Percentiles rank a stretch among this genome's conserved stretches.
These are phyloP conservation scores for Cornus suecica DNA, from an alignment of 148 eudicot species.

Conservation along the genomic window DNA sequence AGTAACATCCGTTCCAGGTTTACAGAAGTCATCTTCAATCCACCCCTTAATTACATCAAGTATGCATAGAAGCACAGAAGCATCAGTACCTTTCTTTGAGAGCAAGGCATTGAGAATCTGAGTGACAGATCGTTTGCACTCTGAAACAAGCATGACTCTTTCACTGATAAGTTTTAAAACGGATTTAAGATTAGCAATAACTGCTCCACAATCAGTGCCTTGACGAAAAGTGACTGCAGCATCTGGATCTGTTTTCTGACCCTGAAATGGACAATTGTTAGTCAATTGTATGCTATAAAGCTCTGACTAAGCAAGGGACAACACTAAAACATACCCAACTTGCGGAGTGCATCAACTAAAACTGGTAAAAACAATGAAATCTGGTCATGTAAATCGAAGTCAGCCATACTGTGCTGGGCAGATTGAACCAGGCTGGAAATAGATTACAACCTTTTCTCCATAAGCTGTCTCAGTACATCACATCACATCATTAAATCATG, in stretches of 20 bases:
- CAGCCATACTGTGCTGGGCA: background rate
- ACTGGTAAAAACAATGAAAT: background rate
- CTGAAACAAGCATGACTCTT: conserved; percentile 82
- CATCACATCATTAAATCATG: background rate
- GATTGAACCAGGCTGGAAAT: background rate
- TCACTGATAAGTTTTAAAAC: conserved; percentile 83
- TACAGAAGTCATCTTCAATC: conserved; percentile 85
- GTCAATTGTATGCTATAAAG: too few relatives aligned
- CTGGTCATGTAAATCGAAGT: background rate
- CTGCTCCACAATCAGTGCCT: conserved; percentile 78
- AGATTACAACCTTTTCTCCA: background rate
- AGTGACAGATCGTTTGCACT: conserved; percentile 72
- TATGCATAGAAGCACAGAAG: conserved; percentile 87
- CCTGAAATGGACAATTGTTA: conserved; percentile 41
- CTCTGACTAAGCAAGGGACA: background rate
- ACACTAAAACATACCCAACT: background rate
- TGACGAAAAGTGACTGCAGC: conserved; percentile 86
- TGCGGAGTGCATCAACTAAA: background rate
- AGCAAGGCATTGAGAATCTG: conserved; percentile 76
- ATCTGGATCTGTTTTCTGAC: conserved; percentile 83
- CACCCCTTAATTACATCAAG: conserved; percentile 85
- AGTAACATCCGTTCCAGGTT: conserved; percentile 51
- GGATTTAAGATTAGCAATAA: conserved; percentile 72
- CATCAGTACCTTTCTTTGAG: conserved; percentile 87
- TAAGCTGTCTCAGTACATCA: background rate